phyloP scores from a whole-genome alignment of 2,329 filamentous ascomycete species.

The Clonostachys solani region DNA sequence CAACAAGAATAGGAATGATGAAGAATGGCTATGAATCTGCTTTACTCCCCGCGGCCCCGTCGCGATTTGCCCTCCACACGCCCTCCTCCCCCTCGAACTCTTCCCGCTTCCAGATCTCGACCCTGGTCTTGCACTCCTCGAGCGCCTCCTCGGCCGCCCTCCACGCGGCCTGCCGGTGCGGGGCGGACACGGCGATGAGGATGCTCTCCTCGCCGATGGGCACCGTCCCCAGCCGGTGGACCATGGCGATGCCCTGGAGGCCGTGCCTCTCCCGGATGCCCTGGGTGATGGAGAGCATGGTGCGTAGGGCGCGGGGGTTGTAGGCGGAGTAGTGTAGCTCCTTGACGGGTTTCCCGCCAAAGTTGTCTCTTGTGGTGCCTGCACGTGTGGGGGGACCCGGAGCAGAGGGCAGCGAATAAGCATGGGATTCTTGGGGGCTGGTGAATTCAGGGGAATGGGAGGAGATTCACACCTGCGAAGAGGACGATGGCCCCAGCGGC shows the following conservation, averaged over 20 bases:
- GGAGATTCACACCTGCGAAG: slow-evolving; percentile 57
- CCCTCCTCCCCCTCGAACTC: slow-evolving; percentile 76
- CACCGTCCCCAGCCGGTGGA: slow-evolving; percentile 80
- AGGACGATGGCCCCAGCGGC: slow-evolving; percentile 73
- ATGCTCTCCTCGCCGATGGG: slow-evolving; percentile 93
- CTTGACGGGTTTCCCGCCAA: slow-evolving; percentile 65
- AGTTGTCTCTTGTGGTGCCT: slow-evolving; percentile 77
- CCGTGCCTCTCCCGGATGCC: slow-evolving; percentile 54
- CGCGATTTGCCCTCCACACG: slow-evolving; percentile 84
- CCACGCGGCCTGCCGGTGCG: slow-evolving; percentile 85
- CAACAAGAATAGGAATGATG: neutral
- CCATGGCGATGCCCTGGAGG: slow-evolving; percentile 71
- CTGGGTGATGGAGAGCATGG: slow-evolving; percentile 61
- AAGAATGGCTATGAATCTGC: slow-evolving; percentile 18
- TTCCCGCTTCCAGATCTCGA: slow-evolving; percentile 96
- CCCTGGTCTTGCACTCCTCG: slow-evolving; percentile 77
- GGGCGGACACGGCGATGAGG: slow-evolving; percentile 77
- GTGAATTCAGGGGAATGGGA: neutral
- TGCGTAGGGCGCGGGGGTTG: slow-evolving; percentile 62
- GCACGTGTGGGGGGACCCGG: neutral
- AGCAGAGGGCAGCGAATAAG: neutral
- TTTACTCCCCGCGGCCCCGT: slow-evolving; percentile 57
- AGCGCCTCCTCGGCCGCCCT: slow-evolving; percentile 82
- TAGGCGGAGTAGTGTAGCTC: slow-evolving; percentile 76
- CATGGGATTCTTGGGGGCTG: neutral